Evolutionary conservation across 345 rosid genomes (phyloP).

Genomic region (Eucalyptus polybractea): DNA sequence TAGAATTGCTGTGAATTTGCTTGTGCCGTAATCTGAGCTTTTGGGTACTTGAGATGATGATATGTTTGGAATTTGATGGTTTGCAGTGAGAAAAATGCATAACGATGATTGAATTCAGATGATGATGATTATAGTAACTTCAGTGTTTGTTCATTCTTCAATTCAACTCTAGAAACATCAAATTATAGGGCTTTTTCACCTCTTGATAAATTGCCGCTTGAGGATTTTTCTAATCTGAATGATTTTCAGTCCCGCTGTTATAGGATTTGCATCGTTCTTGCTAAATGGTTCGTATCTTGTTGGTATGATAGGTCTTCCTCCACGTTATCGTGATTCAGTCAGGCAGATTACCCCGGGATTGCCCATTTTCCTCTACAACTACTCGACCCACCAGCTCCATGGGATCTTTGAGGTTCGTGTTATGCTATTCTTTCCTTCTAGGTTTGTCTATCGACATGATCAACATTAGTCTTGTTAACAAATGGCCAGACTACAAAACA

Average conservation of each 20-base stretch:
- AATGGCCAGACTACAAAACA: not conserved
- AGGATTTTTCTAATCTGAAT: not conserved
- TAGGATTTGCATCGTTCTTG: not conserved
- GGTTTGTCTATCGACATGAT: not conserved
- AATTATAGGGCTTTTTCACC: not conserved
- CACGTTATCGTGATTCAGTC: slow-evolving; percentile 44
- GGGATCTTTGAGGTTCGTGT: slow-evolving; percentile 43
- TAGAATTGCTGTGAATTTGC: not conserved
- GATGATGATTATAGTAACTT: not conserved
- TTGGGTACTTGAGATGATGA: not conserved
- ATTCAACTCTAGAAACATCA: not conserved
- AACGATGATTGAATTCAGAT: not conserved
- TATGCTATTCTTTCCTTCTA: not conserved
- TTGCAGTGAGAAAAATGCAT: not conserved
- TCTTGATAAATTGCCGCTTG: not conserved
- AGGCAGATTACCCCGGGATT: slow-evolving; percentile 53
- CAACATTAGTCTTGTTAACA: not conserved
- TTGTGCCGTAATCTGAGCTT: not conserved
- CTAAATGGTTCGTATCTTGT: not conserved
- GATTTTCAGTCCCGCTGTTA: not conserved
- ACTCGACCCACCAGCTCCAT: slow-evolving; percentile 57
- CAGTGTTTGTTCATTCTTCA: not conserved
- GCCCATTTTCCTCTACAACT: slow-evolving; percentile 60
- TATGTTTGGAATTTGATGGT: not conserved
- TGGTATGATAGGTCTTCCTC: slow-evolving; percentile 30